These are phyloP conservation scores for Chlamydomonas schloesseri DNA, from an alignment of 139 green algal species.

Conservation along the genomic window DNA sequence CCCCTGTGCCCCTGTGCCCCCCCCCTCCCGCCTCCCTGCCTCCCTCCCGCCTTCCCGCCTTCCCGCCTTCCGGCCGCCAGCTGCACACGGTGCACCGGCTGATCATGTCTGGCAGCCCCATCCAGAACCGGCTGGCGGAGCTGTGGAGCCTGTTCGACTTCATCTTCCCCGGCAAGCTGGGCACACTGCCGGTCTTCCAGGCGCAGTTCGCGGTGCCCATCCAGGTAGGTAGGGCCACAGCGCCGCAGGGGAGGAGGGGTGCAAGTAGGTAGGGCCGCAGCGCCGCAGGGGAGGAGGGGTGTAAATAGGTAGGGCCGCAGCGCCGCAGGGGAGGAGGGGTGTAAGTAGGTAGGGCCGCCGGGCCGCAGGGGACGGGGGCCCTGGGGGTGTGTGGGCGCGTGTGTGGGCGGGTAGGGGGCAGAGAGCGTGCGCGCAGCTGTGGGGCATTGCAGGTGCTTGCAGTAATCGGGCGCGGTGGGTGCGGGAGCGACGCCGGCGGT, in stretches of 20 bases:
- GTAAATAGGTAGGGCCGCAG: too few relatives aligned
- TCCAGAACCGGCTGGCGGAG: conserved; percentile 97
- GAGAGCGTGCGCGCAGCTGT: too few relatives aligned
- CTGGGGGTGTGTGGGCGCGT: too few relatives aligned
- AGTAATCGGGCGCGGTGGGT: too few relatives aligned
- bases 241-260: background rate
- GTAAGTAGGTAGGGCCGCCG: too few relatives aligned
- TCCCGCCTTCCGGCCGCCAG: conserved; percentile 6
- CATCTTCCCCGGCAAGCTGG: conserved; percentile 96
- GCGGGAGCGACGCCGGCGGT: too few relatives aligned
- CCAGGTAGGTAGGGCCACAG: conserved; percentile 42
- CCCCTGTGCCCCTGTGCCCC: too few relatives aligned
- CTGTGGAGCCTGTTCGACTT: conserved; percentile 99
- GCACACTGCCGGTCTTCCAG: conserved; percentile 97
- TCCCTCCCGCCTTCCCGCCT: background rate
- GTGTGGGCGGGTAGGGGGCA: too few relatives aligned
- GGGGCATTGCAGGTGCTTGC: too few relatives aligned
- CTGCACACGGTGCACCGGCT: conserved; percentile 84
- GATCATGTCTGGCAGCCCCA: conserved; percentile 94
- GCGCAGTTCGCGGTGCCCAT: conserved; percentile 97
- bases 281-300: background rate
- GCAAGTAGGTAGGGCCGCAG: background rate
- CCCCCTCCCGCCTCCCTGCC: too few relatives aligned
- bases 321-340: background rate
- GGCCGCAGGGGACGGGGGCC: too few relatives aligned